phyloP scores from a whole-genome alignment of 129 eudicot species.

The Helichrysum umbraculigerum region DNA sequence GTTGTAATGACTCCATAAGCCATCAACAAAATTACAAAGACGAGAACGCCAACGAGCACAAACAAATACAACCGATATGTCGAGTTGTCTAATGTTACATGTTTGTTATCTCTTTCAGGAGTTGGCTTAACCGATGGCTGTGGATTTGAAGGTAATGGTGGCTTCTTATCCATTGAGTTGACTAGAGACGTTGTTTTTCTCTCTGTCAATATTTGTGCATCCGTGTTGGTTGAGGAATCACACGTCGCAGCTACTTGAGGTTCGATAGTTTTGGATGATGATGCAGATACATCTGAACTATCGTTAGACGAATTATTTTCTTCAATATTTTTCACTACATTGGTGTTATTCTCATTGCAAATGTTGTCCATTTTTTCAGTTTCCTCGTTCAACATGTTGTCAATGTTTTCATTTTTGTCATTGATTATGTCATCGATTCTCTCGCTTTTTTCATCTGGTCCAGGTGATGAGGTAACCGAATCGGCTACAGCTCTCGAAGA shows the following conservation, averaged over 20 bases:
- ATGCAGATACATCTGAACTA: slow-evolving; percentile 1
- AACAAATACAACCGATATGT: slow-evolving; percentile 22
- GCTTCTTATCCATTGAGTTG: slow-evolving; percentile 25
- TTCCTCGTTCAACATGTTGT: slow-evolving; percentile 6
- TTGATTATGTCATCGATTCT: neutral
- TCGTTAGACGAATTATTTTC: neutral
- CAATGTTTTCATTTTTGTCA: neutral
- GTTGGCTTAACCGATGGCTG: neutral
- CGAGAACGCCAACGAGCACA: slow-evolving; percentile 31
- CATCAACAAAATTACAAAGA: slow-evolving; percentile 42
- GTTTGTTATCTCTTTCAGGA: neutral
- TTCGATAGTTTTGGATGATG: neutral
- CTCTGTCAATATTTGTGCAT: slow-evolving; percentile 16
- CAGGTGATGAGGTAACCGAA: neutral
- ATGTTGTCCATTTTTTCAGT: neutral
- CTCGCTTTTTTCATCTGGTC: slow-evolving; percentile 1
- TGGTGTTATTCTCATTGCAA: slow-evolving; percentile 10
- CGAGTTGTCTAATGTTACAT: neutral
- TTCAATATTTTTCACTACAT: neutral
- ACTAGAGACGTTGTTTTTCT: slow-evolving; percentile 4
- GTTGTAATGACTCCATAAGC: slow-evolving; percentile 17
- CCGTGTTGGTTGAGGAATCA: slow-evolving; percentile 22
- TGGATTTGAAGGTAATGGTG: slow-evolving; percentile 26
- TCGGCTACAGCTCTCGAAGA: neutral
- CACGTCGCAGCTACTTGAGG: slow-evolving; percentile 13